Evolutionary conservation across 768 basidiomycete species (phyloP), one percentile per base, ranked within the genome.

Genomic region (Psilocybe subaeruginosa): DNA sequence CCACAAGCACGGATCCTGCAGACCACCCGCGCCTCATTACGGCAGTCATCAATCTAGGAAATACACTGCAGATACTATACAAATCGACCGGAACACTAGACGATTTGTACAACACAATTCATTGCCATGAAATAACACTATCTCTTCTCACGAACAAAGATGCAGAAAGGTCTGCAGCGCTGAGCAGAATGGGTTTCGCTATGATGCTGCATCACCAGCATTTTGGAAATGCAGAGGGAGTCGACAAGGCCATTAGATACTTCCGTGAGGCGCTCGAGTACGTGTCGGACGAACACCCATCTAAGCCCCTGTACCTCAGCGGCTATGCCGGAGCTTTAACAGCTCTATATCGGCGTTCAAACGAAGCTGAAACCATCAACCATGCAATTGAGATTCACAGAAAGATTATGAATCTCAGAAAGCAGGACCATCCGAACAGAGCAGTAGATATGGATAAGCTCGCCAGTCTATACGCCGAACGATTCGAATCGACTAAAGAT

Each of bases 201-300:
- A 45, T 59, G 43, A 45, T 59, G 51, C 29, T 54, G 17, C 58
- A 59, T 46, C 45, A 46, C 30, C 37, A 54, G n/a, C 58, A 59
- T 19, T 59, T 59, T 27, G 58, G 58, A 19, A 51, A 59, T 17
- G 19, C 54, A 14, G 43, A 54, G 8, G 39, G 41, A 3, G 58
- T 35, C 6, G 23, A 59, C 12, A 53, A 31, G 14, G 58, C 58
- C 29, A 9, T 30, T 12, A 9, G 14, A 12, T 59, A 37, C 17
- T 53, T 59, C 31, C 37, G 9, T 8, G 58, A 59, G 29, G 58
- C 58, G 1, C 41, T 59, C 17, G 51, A 53, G 11, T 53, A 54
- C 33, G 39, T 59, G 7, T 27, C 58, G 3, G 58, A 59, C 8
- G 16, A 23, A 4, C 51, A 59, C n/a, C 58, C 58, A 4, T 59